Evolutionary conservation across 139 green algal genomes (phyloP), one percentile per base, ranked within the genome.

Genomic region (Coelastrella sp.): DNA sequence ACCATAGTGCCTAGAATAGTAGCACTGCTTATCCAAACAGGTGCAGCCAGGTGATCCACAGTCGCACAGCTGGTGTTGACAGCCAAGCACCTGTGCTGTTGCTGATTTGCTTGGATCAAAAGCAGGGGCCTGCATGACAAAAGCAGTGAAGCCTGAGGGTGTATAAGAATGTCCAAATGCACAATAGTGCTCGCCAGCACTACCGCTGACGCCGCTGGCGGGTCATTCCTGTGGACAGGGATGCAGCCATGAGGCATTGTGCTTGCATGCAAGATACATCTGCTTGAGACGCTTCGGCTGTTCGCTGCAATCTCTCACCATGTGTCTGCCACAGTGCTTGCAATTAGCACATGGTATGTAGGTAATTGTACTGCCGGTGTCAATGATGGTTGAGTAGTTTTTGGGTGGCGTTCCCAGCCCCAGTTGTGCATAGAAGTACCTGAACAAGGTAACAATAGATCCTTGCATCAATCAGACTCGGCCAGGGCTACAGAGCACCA

Each of bases 361-460:
- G 0, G 94, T 98, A 51, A 98, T 95, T 1, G 96, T 98, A 88
- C 90, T 96, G 43, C 97, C 97, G 1, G 97, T 99, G 92, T 99
- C 97, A 15, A 99, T 95, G 79, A 99, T 99, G 8, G 98, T 90
- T 4, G 89, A 88, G 84, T 98, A 99, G 5, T 83, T 78, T 21
- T 89, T 86, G 0, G 92, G 76, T 1, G 95, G 96, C 0, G 94
- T 98, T 21, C 97, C 97, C 19, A 99, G 71, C 30, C 84, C 73
- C 11, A 99, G 27, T 0, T 84, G 92, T 0, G 92, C 91, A 73
- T 98, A 98, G 53, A 98, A 98, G 86, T 99, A 98, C 51, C 95
- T 96, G 87, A n/a, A n/a, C n/a, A n/a, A n/a, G n/a, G n/a, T n/a
- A n/a, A n/a, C n/a, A n/a, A n/a, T n/a, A n/a, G n/a, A n/a, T n/a